Evolutionary conservation across 139 green algal genomes (phyloP), one percentile per base, ranked within the genome.

Genomic region (Desmodesmus armatus): DNA sequence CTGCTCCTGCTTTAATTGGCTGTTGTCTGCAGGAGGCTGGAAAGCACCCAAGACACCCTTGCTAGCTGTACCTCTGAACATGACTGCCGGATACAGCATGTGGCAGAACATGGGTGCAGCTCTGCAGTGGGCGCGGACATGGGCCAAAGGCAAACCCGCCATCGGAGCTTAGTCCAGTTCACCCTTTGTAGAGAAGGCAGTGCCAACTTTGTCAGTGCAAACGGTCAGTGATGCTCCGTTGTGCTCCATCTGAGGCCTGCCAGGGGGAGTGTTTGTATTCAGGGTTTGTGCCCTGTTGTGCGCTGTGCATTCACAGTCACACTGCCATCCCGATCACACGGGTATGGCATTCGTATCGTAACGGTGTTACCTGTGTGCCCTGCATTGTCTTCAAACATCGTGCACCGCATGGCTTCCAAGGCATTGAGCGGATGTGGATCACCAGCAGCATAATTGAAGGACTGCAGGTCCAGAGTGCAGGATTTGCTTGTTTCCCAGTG

Each of bases 11-110:
- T 78, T 44, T 49, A 13, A 21, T 55, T 7, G 7, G 47, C 47
- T 21, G 7, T 13, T 21, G 7, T 41, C 29, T 72, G 67, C 80
- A 86, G 80, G 67, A 19, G 44, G 51, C 5, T 86, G 80, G 80
- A 80, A 86, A 3, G 41, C 60, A 9, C 80, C 80, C 6, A 71
- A 70, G 47, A 35, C 41, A 29, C 80, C 80, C 5, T 15, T 86
- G 47, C 39, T 58, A 49, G 80, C 33, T 47, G 80, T 86, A 25
- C 80, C 80, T 5, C 47, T 86, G 29, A 86, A 86, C 67, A 79
- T 80, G 80, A 86, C 80, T 15, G 79, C 25, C 13, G 79, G 25
- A 41, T 77, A 73, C 29, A 43, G 6, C 7, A 63, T 66, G 29
- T 85, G 79, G 79, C 41, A 51, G 27, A 78, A 65, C 44, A 44